Evolutionary conservation across 164 flowering plant genomes (phyloP).

Genomic region (Houttuynia cordata): DNA sequence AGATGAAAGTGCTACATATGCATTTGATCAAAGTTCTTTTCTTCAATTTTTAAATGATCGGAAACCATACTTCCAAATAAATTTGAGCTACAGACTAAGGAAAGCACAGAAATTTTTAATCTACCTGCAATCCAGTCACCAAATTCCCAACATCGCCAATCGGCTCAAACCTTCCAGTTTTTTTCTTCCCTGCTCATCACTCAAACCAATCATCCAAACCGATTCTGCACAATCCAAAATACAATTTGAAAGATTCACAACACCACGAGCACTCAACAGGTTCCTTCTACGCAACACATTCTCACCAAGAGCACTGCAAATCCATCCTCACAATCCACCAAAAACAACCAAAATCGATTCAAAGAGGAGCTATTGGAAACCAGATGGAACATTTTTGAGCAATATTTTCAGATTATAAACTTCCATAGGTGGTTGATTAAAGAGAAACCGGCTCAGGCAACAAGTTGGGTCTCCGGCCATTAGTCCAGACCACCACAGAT

Average conservation of each 20-base stretch:
- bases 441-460: neutral
- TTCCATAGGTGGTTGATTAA: neutral
- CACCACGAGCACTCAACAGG: neutral
- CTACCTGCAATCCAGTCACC: neutral
- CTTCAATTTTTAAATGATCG: no score
- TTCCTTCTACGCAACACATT: constrained; percentile 6
- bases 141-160: neutral
- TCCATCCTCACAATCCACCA: neutral
- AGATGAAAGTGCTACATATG: no score
- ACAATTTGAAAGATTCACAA: neutral
- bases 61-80: no score
- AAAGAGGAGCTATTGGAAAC: neutral
- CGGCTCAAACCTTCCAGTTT: neutral
- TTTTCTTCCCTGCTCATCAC: neutral
- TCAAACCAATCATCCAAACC: constrained; percentile 1
- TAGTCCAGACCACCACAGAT: neutral
- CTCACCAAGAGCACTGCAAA: neutral
- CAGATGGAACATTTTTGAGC: neutral
- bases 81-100: neutral
- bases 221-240: neutral
- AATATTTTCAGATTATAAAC: neutral
- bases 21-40: no score
- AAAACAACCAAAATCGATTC: neutral
- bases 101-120: neutral
- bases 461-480: neutral